Evolutionary conservation across 2,329 filamentous ascomycete species (phyloP).

Genomic region (Leptographium procerum): DNA sequence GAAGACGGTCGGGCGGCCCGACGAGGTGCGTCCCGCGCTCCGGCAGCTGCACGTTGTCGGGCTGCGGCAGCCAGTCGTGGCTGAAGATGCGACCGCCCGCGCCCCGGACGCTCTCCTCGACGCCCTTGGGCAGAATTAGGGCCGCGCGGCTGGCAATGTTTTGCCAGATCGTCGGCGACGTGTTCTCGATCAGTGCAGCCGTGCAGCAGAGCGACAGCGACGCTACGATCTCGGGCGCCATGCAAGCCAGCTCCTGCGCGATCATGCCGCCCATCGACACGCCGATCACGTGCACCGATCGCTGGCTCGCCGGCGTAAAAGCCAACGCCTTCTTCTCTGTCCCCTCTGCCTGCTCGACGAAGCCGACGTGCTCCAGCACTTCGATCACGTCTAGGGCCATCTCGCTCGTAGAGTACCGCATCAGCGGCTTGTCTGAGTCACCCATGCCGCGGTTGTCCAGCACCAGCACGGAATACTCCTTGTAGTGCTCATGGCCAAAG

Average conservation of each 20-base stretch:
- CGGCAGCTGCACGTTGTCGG: slow-evolving; percentile 46
- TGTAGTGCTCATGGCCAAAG: slow-evolving; percentile 61
- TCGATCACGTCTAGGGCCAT: slow-evolving; percentile 75
- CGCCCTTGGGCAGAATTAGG: slow-evolving; percentile 57
- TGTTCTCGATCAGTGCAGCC: slow-evolving; percentile 48
- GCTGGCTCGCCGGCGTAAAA: slow-evolving; percentile 9
- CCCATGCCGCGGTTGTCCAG: slow-evolving; percentile 83
- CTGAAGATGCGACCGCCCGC: slow-evolving; percentile 58
- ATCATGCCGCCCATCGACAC: slow-evolving; percentile 90
- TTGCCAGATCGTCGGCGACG: slow-evolving; percentile 44
- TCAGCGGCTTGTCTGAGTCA: slow-evolving; percentile 62
- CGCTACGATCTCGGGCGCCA: slow-evolving; percentile 39
- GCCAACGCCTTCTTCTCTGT: neutral
- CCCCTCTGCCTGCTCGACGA: neutral
- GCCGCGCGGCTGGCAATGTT: slow-evolving; percentile 47
- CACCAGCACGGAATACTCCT: slow-evolving; percentile 61
- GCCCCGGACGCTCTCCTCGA: slow-evolving; percentile 54
- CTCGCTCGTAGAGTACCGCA: slow-evolving; percentile 68
- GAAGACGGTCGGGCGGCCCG: too few relatives aligned
- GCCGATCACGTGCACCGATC: slow-evolving; percentile 55
- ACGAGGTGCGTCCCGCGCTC: slow-evolving; percentile 13
- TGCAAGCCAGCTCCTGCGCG: slow-evolving; percentile 61
- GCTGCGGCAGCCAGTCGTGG: slow-evolving; percentile 45
- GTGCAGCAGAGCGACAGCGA: slow-evolving; percentile 52
- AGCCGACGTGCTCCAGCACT: slow-evolving; percentile 56